Evolutionary conservation across 2,329 filamentous ascomycete species (phyloP), one percentile per base, ranked within the genome.

Genomic region (Chaetothyriales sp.): DNA sequence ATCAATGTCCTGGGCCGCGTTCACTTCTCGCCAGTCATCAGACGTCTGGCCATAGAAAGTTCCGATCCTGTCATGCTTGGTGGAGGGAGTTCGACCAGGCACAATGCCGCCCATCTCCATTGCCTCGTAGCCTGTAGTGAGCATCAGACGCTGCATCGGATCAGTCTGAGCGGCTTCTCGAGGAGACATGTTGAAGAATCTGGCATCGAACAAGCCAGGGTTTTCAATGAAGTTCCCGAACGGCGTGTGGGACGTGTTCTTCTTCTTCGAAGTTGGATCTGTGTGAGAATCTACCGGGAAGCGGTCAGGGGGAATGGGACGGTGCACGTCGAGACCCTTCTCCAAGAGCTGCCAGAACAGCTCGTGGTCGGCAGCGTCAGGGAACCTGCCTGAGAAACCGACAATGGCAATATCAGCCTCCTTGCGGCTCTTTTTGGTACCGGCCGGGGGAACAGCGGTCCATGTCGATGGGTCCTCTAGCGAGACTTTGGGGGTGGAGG

Each of bases 151-250:
- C 65, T 88, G 85, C 77, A 87, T 87, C 0, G 86, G 86, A 64
- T 90, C 86, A 1, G 84, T 88, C 63, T 89, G 84, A 49, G 80
- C 78, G 25, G 86, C 86, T 67, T 90, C 85, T 60, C 84, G 79
- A 5, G 85, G 85, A 37, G 85, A 89, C 82, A 90, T 89, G 67
- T 88, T 88, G 77, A 90, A 90, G 69, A 90, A 89, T 1, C 82
- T 75, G n/a, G 84, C 82, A 61, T 90, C 86, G 62, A 90, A 90
- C 47, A 84, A 73, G 51, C 84, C 84, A 0, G 85, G 85, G 55
- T 88, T 77, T 56, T 87, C 80, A 58, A 87, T 77, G 69, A 81
- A 89, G 69, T 83, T 86, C 15, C 85, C 85, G 60, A 81, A 87
- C 2, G 82, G 83, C 1, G 84, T 87, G 66, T 86, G 82, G 50